phyloP scores from a whole-genome alignment of 768 basidiomycete species.

The Hypsizygus marmoreus region DNA sequence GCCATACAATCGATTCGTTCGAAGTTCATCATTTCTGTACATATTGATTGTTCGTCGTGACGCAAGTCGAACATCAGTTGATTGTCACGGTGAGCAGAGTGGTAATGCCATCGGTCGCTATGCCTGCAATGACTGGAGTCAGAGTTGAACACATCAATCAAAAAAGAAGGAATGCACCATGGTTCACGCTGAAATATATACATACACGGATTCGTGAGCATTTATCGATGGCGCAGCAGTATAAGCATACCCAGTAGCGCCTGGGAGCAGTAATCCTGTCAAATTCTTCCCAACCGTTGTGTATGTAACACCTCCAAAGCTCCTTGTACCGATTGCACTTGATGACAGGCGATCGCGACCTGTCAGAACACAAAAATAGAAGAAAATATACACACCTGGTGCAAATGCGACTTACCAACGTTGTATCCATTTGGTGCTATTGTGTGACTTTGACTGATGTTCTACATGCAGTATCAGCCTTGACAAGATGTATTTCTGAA shows the following conservation, averaged over 20 bases:
- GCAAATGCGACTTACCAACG: conserved; percentile 22
- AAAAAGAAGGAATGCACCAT: conserved; percentile 23
- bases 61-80: conserved; percentile 1
- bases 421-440: conserved; percentile 37
- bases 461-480: conserved; percentile 16
- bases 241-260: conserved; percentile 42
- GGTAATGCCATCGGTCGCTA: conserved; percentile 60
- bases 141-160: no score
- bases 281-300: conserved; percentile 45
- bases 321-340: conserved; percentile 32
- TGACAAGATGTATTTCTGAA: not conserved
- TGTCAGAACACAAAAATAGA: conserved; percentile 3
- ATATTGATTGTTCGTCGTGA: no score
- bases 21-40: no score
- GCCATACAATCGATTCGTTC: no score
- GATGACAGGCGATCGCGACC: conserved; percentile 30
- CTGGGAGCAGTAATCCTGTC: conserved; percentile 55
- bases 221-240: not conserved
- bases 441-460: conserved; percentile 28
- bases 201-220: not conserved
- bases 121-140: conserved; percentile 36
- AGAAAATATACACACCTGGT: not conserved
- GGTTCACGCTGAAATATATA: conserved; percentile 30
- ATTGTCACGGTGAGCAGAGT: conserved; percentile 57
- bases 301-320: conserved; percentile 48